phyloP scores from a whole-genome alignment of 2,329 filamentous ascomycete genomes.

The Pezicula rhizophila region DNA sequence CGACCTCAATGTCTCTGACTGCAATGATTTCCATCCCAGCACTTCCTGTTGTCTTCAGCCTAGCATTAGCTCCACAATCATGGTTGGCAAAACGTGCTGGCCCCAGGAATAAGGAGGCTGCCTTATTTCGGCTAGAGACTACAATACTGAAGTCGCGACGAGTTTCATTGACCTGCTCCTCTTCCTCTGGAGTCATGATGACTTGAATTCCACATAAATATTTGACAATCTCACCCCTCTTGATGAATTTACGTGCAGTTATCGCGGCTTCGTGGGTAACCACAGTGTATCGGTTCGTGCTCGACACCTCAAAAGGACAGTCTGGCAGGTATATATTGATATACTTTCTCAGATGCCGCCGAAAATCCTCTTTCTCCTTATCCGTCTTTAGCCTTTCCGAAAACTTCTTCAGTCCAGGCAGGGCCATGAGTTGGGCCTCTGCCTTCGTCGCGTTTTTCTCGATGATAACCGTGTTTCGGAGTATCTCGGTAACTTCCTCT shows the following conservation, averaged over 20 bases:
- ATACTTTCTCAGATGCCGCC: conserved; percentile 80
- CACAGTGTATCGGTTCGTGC: conserved; percentile 92
- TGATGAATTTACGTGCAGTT: conserved; percentile 72
- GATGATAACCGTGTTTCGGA: conserved; percentile 64
- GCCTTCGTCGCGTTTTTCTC: conserved; percentile 65
- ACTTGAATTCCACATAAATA: conserved; percentile 90
- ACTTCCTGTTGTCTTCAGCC: conserved; percentile 74
- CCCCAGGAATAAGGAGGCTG: conserved; percentile 85
- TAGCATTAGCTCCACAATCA: conserved; percentile 89
- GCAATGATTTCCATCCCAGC: conserved; percentile 90
- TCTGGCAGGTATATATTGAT: conserved; percentile 89
- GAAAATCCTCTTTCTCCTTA: conserved; percentile 82
- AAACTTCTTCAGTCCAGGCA: conserved; percentile 71
- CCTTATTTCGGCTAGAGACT: conserved; percentile 85
- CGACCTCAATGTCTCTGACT: conserved; percentile 70
- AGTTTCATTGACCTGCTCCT: conserved; percentile 69
- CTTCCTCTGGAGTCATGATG: conserved; percentile 85
- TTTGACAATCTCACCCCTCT: conserved; percentile 78
- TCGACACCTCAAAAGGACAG: conserved; percentile 89
- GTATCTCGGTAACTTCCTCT: conserved; percentile 52
- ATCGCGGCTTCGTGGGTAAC: conserved; percentile 83
- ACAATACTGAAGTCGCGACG: conserved; percentile 97
- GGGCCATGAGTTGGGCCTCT: conserved; percentile 64
- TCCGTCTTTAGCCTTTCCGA: conserved; percentile 60
- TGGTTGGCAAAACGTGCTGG: conserved; percentile 96